These are phyloP conservation scores for Aspergillus ostianus DNA, from an alignment of 495 filamentous ascomycete genomes.

Conservation along the genomic window DNA sequence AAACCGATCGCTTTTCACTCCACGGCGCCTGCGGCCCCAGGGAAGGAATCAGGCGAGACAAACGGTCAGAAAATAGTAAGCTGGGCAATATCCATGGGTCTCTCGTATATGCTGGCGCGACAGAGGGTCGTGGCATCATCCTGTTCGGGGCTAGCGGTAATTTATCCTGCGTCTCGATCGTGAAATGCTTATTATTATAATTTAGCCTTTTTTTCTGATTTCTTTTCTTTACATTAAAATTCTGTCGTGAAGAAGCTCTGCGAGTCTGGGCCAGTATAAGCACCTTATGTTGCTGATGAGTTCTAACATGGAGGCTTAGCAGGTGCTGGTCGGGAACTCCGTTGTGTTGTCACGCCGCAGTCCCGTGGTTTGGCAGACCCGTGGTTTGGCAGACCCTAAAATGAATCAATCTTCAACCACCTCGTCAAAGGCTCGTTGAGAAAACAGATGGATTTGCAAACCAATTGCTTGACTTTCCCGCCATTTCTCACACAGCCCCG, in stretches of 20 bases:
- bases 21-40: neutral
- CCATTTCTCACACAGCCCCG: neutral
- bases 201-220: neutral
- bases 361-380: neutral
- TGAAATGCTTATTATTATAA: neutral
- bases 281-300: neutral
- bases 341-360: neutral
- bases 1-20: neutral
- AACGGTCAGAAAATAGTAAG: neutral
- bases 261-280: neutral
- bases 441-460: too few species aligned
- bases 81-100: neutral
- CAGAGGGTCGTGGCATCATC: neutral
- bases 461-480: too few species aligned
- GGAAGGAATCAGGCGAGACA: neutral
- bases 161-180: neutral
- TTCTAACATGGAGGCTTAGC: neutral
- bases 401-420: too few species aligned
- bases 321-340: neutral
- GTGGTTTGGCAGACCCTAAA: neutral
- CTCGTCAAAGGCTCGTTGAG: too few species aligned
- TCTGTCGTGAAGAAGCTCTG: neutral
- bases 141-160: neutral
- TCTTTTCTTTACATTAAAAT: too few species aligned
- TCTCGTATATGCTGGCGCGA: neutral